Evolutionary conservation across 306 rosid species (phyloP).

Genomic region (Castanea mollissima): DNA sequence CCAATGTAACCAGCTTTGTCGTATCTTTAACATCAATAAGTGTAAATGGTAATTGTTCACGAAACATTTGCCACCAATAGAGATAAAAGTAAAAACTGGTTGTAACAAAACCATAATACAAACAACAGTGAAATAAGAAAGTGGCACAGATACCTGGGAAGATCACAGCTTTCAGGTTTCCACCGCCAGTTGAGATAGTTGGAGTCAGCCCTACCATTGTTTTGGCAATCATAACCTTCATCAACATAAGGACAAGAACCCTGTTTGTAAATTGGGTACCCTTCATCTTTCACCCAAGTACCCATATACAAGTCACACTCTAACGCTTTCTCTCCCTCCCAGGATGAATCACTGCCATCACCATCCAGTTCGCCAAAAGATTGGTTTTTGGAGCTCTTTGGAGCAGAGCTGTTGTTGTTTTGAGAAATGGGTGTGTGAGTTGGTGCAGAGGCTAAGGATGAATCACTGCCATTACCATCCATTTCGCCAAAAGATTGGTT

Average conservation of each 20-base stretch:
- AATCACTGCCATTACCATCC: too few relatives aligned
- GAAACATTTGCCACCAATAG: background rate
- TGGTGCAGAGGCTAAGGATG: background rate
- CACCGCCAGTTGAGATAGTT: conserved; percentile 84
- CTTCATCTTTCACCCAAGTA: conserved; percentile 75
- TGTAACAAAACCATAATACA: background rate
- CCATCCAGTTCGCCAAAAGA: conserved; percentile 18
- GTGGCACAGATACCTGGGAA: conserved; percentile 57
- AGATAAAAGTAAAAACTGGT: background rate
- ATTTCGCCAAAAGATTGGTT: too few relatives aligned
- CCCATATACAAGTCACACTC: conserved; percentile 74
- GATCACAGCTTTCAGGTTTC: conserved; percentile 85
- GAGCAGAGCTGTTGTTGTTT: background rate
- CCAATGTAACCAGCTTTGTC: background rate
- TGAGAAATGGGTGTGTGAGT: conserved; percentile 12
- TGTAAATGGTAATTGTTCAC: background rate
- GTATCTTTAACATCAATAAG: background rate
- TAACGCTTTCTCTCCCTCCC: background rate
- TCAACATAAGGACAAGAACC: conserved; percentile 94
- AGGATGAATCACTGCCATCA: conserved; percentile 10
- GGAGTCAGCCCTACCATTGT: conserved; percentile 67
- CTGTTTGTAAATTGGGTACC: conserved; percentile 62
- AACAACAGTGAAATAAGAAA: background rate
- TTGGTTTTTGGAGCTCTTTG: background rate
- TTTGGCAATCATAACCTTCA: conserved; percentile 80